Conservation (phyloP, 371 early-diverging fungal species). For the Rhizopus stolonifer region DNA sequence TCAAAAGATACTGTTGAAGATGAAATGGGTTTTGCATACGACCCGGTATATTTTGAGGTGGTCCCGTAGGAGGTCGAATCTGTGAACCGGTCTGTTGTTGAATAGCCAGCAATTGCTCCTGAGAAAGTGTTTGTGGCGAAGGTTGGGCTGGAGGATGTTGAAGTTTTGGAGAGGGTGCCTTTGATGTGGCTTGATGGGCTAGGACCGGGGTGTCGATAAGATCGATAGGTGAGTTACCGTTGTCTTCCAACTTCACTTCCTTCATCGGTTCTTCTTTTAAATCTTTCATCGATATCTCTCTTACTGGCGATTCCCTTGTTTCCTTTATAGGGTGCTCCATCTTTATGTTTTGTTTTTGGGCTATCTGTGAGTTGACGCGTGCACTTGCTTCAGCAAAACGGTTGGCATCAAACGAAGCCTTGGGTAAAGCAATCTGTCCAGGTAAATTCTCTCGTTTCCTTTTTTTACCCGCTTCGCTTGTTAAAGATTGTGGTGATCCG, state of each 20-base stretch:
- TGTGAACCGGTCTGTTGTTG: background rate
- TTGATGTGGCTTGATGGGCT: background rate
- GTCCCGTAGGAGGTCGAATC: background rate
- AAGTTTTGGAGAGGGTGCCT: background rate
- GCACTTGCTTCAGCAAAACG: constrained; percentile 31
- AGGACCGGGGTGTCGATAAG: background rate
- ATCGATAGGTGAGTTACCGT: too few species aligned
- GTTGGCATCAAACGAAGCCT: constrained; percentile 38
- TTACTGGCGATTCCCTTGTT: background rate
- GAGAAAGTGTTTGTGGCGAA: background rate
- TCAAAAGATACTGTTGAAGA: constrained; percentile 26
- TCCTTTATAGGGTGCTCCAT: constrained; percentile 8
- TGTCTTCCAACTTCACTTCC: too few species aligned
- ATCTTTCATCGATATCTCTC: too few species aligned
- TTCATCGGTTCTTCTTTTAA: background rate
- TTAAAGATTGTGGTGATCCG: constrained; percentile 31
- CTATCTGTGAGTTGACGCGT: constrained; percentile 21
- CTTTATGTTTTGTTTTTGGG: constrained; percentile 20
- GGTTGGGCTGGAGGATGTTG: background rate
- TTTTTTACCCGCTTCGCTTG: constrained; percentile 30
- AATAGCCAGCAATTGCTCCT: too few species aligned
- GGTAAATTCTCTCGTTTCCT: constrained; percentile 46
- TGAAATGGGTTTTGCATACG: constrained; percentile 26
- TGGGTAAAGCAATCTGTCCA: constrained; percentile 39
- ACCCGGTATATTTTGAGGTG: constrained; percentile 1